These are phyloP conservation scores for Yamadazyma sp. DNA, from an alignment of 1,139 yeast genomes.

Conservation along the genomic window DNA sequence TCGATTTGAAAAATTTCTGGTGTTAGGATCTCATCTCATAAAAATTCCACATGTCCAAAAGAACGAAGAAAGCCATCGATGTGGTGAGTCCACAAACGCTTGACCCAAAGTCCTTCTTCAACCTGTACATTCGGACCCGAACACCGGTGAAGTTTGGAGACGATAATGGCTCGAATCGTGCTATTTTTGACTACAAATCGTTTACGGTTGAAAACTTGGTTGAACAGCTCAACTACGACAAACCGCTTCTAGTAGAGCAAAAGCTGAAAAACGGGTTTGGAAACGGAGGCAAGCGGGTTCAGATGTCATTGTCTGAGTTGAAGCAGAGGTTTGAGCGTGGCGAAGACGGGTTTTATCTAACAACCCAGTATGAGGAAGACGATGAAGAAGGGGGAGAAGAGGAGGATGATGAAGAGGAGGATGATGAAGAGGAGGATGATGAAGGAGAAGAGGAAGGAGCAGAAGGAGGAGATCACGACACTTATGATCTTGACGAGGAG, in stretches of 20 bases:
- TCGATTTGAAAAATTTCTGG: too few species aligned
- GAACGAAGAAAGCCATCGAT: conserved; percentile 14
- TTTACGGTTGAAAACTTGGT: conserved; percentile 39
- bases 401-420: conserved; percentile 22
- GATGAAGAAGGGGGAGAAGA: conserved; percentile 18
- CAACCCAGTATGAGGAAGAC: conserved; percentile 61
- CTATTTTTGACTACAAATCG: conserved; percentile 21
- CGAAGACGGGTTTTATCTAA: conserved; percentile 49
- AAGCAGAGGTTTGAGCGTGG: conserved; percentile 39
- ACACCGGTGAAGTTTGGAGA: conserved; percentile 39
- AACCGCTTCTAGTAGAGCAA: conserved; percentile 53
- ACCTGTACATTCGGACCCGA: conserved; percentile 28
- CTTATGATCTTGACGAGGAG: conserved; percentile 14
- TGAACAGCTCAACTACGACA: conserved; percentile 29
- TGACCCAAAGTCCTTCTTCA: conserved; percentile 21
- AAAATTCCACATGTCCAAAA: conserved; percentile 6
- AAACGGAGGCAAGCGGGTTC: conserved; percentile 52
- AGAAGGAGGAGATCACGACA: conserved; percentile 15
- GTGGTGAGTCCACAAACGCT: conserved; percentile 1
- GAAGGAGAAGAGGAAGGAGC: conserved; percentile 13
- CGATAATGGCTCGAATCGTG: conserved; percentile 11
- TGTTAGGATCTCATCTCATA: conserved; percentile 1
- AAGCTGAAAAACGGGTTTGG: conserved; percentile 64
- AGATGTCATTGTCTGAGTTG: conserved; percentile 50
- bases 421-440: conserved; percentile 17